These are phyloP conservation scores for Ailanthus altissimus DNA, from an alignment of 345 rosid genomes.

Conservation along the genomic window DNA sequence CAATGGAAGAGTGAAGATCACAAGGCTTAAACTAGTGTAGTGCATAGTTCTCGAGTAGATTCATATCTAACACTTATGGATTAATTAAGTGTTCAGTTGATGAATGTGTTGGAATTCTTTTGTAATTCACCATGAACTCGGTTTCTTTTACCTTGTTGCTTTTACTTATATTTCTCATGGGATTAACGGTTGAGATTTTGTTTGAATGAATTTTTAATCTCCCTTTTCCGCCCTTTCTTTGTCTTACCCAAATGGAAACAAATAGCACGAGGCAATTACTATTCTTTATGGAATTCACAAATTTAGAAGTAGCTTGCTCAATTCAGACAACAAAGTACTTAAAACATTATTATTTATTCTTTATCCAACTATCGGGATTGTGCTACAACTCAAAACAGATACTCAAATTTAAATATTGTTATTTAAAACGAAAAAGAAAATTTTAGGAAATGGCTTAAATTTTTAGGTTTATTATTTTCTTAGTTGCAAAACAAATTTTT, in stretches of 20 bases:
- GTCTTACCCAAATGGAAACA: background rate
- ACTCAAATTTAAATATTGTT: too few relatives aligned
- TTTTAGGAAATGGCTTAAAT: too few relatives aligned
- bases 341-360: too few relatives aligned
- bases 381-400: too few relatives aligned
- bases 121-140: background rate
- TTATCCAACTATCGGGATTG: too few relatives aligned
- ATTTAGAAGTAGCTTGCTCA: too few relatives aligned
- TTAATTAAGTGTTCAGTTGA: background rate
- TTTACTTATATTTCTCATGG: background rate
- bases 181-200: background rate
- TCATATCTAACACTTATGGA: background rate
- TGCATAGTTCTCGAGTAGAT: background rate
- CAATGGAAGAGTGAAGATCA: constrained; percentile 63
- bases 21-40: constrained; percentile 1
- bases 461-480: too few relatives aligned
- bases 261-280: background rate
- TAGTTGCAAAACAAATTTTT: too few relatives aligned
- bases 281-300: too few relatives aligned
- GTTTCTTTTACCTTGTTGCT: background rate
- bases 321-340: too few relatives aligned
- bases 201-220: background rate
- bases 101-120: constrained; percentile 6
- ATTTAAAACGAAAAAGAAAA: too few relatives aligned
- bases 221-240: background rate